Evolutionary conservation across 768 basidiomycete genomes (phyloP).

Genomic region (Macrolepiota albuminosa): DNA sequence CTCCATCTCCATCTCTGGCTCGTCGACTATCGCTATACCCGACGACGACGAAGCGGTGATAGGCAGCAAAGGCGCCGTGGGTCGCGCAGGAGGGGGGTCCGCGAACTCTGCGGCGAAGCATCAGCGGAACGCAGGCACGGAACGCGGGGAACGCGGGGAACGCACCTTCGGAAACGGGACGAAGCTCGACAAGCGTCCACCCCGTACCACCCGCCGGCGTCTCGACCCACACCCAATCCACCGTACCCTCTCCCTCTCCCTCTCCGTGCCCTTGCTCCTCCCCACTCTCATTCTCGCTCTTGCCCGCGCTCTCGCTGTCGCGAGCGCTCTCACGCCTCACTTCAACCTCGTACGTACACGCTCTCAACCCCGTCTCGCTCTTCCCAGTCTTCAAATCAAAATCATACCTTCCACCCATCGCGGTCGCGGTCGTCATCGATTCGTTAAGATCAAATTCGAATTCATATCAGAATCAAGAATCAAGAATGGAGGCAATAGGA

Average conservation of each 20-base stretch:
- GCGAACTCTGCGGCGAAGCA: constrained; percentile 52
- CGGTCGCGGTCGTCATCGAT: no score
- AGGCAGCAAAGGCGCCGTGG: constrained; percentile 15
- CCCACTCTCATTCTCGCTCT: constrained; percentile 20
- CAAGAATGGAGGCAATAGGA: no score
- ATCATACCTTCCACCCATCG: constrained; percentile 47
- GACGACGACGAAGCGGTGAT: constrained; percentile 1
- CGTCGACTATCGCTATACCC: no score
- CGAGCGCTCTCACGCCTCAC: constrained; percentile 34
- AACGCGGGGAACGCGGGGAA: no score
- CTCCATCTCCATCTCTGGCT: constrained; percentile 19
- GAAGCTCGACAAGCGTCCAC: constrained; percentile 63
- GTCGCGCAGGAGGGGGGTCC: constrained; percentile 48
- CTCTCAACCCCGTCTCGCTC: constrained; percentile 62
- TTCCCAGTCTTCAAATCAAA: constrained; percentile 67
- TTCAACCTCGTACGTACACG: constrained; percentile 63
- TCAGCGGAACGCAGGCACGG: no score
- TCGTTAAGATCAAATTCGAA: no score
- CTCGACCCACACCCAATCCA: constrained; percentile 48
- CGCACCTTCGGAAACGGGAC: constrained; percentile 70
- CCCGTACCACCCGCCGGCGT: constrained; percentile 45
- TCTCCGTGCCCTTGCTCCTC: no score
- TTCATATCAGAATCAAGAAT: no score
- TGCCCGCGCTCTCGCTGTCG: constrained; percentile 22
- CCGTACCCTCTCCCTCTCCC: no score